Conservation (phyloP, 257 asterid genomes). For the Rauvolfia tetraphylla region DNA sequence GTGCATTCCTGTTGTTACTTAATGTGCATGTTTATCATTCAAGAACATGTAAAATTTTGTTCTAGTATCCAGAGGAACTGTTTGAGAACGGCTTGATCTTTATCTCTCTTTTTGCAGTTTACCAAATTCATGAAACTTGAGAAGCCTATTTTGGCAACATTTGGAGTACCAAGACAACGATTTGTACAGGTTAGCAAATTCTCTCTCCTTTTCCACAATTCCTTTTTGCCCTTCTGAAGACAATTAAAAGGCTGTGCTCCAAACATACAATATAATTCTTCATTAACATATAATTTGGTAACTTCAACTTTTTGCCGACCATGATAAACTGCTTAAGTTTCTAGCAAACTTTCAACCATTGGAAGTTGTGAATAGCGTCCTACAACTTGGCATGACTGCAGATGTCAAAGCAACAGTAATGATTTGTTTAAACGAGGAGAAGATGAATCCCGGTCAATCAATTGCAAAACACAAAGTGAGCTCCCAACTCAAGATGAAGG, state of each 20-base stretch:
- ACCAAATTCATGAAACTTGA: slow-evolving; percentile 70
- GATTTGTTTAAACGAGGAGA: not conserved
- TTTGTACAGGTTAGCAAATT: slow-evolving; percentile 4
- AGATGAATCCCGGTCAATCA: not conserved
- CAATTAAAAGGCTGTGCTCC: not conserved
- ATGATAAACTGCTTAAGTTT: not conserved
- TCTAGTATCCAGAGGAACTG: not conserved
- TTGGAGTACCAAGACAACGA: slow-evolving; percentile 28
- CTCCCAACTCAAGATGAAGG: not conserved
- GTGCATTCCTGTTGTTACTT: not conserved
- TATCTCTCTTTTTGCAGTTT: slow-evolving; percentile 39
- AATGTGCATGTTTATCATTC: not conserved
- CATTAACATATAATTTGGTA: not conserved
- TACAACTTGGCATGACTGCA: not conserved
- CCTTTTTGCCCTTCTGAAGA: not conserved
- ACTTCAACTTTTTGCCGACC: not conserved
- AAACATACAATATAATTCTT: not conserved
- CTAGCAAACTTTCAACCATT: not conserved
- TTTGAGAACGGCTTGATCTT: not conserved
- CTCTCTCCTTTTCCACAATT: not conserved
- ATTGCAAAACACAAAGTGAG: not conserved
- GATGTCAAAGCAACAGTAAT: not conserved
- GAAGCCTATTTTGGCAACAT: slow-evolving; percentile 32
- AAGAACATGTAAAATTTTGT: not conserved
- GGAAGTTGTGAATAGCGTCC: not conserved